phyloP scores from a whole-genome alignment of 2,329 filamentous ascomycete species.

The Botrytis paeoniae region DNA sequence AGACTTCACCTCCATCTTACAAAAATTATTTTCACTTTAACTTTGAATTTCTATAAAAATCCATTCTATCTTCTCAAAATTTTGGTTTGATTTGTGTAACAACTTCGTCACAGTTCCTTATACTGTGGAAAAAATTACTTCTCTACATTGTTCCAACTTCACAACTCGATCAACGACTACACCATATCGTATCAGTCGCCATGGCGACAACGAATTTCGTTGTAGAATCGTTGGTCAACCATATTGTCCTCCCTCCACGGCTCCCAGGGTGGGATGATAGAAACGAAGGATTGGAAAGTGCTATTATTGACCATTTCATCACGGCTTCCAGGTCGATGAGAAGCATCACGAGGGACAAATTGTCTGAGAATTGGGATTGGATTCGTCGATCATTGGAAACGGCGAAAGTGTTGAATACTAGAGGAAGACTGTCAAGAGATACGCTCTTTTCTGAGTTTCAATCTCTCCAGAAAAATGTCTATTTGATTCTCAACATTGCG shows the following conservation, averaged over 20 bases:
- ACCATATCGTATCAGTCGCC: not conserved
- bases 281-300: constrained; percentile 18
- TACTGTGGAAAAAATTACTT: not conserved
- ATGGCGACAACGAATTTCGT: constrained; percentile 10
- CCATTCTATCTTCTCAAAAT: not conserved
- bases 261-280: constrained; percentile 28
- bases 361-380: constrained; percentile 1
- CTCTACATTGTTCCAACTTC: not conserved
- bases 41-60: not conserved
- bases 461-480: constrained; percentile 32
- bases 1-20: not conserved
- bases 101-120: not conserved
- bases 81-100: not conserved
- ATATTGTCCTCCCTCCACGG: constrained; percentile 26
- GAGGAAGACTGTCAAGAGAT: constrained; percentile 25
- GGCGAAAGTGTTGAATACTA: constrained; percentile 21
- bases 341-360: not conserved
- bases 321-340: constrained; percentile 15
- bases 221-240: constrained; percentile 27
- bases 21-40: not conserved
- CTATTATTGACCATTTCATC: constrained; percentile 19
- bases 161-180: not conserved
- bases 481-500: constrained; percentile 45
- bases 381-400: constrained; percentile 23
- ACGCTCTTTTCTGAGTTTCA: constrained; percentile 36